phyloP scores from a whole-genome alignment of 2,329 filamentous ascomycete genomes.

The Colletotrichum phormii region DNA sequence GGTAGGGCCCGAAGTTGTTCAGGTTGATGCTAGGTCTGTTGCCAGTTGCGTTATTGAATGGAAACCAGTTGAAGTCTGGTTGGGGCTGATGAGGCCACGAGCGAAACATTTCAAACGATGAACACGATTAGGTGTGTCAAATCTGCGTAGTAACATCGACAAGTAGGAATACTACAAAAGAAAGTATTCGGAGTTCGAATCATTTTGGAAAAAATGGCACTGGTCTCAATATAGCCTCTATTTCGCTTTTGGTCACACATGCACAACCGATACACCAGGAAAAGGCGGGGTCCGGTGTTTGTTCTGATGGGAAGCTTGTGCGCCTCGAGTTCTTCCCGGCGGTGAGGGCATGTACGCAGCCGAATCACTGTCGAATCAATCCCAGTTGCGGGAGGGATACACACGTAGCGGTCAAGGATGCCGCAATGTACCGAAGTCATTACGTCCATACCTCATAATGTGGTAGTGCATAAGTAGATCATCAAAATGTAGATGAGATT shows the following conservation, averaged over 20 bases:
- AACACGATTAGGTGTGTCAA: too few relatives aligned
- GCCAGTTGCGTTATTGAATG: constrained; percentile 11
- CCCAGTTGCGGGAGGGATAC: not conserved
- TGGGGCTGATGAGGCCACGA: constrained; percentile 14
- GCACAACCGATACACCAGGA: not conserved
- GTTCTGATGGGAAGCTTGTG: not conserved
- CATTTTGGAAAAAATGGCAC: not conserved
- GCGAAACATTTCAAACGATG: constrained; percentile 11
- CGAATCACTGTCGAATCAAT: not conserved
- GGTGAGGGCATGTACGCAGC: not conserved
- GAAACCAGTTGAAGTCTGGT: not conserved
- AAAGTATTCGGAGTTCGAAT: too few relatives aligned
- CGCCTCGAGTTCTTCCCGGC: not conserved
- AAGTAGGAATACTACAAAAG: too few relatives aligned
- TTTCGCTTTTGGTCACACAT: not conserved
- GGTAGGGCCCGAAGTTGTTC: constrained; percentile 18
- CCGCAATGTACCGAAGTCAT: not conserved
- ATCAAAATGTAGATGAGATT: too few relatives aligned
- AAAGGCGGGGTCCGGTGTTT: not conserved
- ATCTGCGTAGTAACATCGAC: too few relatives aligned
- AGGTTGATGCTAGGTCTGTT: constrained; percentile 18
- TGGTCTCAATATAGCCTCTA: not conserved
- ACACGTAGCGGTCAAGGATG: not conserved
- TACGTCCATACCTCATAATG: not conserved
- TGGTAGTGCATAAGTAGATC: too few relatives aligned